phyloP scores from a whole-genome alignment of 441 rosid species.

The Rhodomyrtus psidioides region DNA sequence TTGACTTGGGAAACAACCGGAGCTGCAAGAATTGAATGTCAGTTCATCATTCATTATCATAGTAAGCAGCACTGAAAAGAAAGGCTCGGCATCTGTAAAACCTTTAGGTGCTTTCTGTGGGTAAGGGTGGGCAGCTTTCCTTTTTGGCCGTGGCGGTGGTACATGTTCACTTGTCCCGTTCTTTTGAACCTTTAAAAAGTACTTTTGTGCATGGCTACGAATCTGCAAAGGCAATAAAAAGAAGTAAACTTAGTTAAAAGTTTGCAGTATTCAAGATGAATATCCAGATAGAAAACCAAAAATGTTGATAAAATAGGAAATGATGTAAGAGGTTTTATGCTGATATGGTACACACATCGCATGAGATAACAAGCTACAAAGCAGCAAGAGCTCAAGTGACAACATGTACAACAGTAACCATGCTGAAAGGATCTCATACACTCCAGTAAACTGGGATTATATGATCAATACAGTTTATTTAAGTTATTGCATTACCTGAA shows the following conservation, averaged over 20 bases:
- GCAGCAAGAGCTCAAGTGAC: not conserved
- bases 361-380: not conserved
- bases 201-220: slow-evolving; percentile 96
- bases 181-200: slow-evolving; percentile 89
- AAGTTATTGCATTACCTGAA: slow-evolving; percentile 49
- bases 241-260: not conserved
- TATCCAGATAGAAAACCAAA: not conserved
- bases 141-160: slow-evolving; percentile 95
- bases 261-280: not conserved
- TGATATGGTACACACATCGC: not conserved
- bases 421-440: not conserved
- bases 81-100: not conserved
- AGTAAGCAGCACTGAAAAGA: not conserved
- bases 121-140: slow-evolving; percentile 92
- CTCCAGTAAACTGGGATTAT: not conserved
- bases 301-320: not conserved
- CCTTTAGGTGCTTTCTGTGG: slow-evolving; percentile 81
- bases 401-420: not conserved
- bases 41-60: not conserved
- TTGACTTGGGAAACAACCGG: slow-evolving; percentile 32
- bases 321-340: too few species aligned
- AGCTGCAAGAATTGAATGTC: slow-evolving; percentile 18
- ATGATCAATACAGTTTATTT: not conserved
- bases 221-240: slow-evolving; percentile 42
- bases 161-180: slow-evolving; percentile 79